Evolutionary conservation across 2,329 filamentous ascomycete genomes (phyloP), one percentile per base, ranked within the genome.

Genomic region (Scleromitrula shiraiana): DNA sequence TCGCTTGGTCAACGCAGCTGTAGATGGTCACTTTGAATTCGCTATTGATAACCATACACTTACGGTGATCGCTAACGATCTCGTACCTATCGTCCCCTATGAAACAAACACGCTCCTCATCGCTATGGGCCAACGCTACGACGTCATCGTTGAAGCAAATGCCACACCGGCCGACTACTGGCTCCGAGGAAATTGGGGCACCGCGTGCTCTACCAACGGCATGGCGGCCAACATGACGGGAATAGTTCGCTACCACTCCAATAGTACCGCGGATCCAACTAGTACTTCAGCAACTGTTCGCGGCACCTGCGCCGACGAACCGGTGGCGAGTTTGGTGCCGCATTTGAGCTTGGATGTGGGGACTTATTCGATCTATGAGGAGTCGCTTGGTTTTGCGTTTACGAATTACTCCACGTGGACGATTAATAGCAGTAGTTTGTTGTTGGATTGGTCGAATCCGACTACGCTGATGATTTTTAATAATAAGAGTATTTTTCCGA

Each of bases 131-230:
- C 78, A 82, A 58, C 62, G 68, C 47, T 69, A 64, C 58, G 61
- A 64, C 50, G 46, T 64, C 62, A 57, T 76, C 7, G 73, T 79
- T 43, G 70, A 68, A 33, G 76, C 74, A 10, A 62, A 73, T 69
- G 82, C 30, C 73, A 77, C 1, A 66, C 71, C 43, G 75, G 76
- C 68, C 9, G 69, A 75, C 48, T 82, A 77, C 60, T 82, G 82
- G 57, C 70, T 75, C 2, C 71, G 76, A 44, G 69, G 72, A 49
- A 65, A 63, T 2, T 61, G 57, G 56, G 49, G 70, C 41, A 76
- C 74, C 3, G 57, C 77, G 1, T 84, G 82, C 0, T 75, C 73
- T 2, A 68, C 84, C 37, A 72, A 83, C 38, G 57, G 67, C 5
- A 71, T 82, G 40, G 69, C 83, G 54, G 68, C 67, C 1, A 64